Evolutionary conservation across 2,329 filamentous ascomycete genomes (phyloP).

Genomic region (Talaromyces islandicus): DNA sequence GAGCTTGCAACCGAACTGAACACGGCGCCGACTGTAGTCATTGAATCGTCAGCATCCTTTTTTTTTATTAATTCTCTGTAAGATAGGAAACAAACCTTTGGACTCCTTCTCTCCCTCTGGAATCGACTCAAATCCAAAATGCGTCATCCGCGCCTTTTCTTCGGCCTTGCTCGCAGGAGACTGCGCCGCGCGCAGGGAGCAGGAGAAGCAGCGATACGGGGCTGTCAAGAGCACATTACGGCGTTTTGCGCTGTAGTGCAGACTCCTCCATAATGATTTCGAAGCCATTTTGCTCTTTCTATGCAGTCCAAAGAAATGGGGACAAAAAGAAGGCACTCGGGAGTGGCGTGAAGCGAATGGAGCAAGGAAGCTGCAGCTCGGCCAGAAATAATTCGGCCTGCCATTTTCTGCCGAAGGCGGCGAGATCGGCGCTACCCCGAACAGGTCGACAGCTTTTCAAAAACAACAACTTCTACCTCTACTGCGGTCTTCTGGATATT

Average conservation of each 20-base stretch:
- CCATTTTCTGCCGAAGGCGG: background rate
- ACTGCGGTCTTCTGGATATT: background rate
- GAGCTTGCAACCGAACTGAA: conserved; percentile 92
- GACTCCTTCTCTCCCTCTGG: conserved; percentile 72
- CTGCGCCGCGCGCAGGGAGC: conserved; percentile 34
- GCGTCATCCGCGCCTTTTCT: conserved; percentile 59
- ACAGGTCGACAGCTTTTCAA: background rate
- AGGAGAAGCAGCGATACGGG: conserved; percentile 48
- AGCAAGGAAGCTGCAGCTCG: background rate
- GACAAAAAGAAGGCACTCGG: background rate
- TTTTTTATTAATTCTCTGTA: background rate
- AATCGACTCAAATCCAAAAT: conserved; percentile 87
- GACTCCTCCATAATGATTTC: conserved; percentile 29
- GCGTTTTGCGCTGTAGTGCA: conserved; percentile 29
- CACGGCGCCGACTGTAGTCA: conserved; percentile 64
- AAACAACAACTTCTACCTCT: background rate
- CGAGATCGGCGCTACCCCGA: background rate
- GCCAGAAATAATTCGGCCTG: background rate
- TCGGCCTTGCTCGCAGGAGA: conserved; percentile 25
- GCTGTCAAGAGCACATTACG: conserved; percentile 18
- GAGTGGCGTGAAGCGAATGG: background rate
- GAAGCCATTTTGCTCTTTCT: conserved; percentile 23
- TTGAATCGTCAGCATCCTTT: background rate
- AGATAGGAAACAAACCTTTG: conserved; percentile 41
- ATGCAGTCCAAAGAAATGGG: background rate